Evolutionary conservation across 1,139 yeast genomes (phyloP), one percentile per base, ranked within the genome.

Genomic region (Taphrina populina): DNA sequence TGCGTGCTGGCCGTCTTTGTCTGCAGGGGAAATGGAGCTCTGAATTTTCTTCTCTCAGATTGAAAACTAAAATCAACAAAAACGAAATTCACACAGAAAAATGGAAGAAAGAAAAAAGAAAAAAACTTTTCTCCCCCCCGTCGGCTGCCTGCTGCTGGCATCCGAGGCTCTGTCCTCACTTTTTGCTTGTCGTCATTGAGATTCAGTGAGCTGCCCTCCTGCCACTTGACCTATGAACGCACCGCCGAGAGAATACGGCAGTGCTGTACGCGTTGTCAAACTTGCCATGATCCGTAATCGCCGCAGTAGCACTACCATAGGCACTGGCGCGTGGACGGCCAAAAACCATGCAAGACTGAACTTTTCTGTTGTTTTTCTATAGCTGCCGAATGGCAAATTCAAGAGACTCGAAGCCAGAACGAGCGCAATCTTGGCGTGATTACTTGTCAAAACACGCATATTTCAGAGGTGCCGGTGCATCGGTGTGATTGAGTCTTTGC

Each of bases 31-130:
- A n/a, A n/a, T n/a, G n/a, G n/a, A n/a, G n/a, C n/a, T n/a, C n/a
- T n/a, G n/a, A n/a, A n/a, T n/a, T n/a, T n/a, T n/a, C n/a, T 27
- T 7, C 47, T 30, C 47, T 43, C 47, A 30, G 47, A 43, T 43
- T 43, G 47, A 43, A 43, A 43, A 43, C 47, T 43, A 43, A 43
- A 43, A 11, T 7, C 36, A 33, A 33, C n/a, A n/a, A n/a, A n/a
- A n/a, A n/a, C n/a, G n/a, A n/a, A n/a, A n/a, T n/a, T 37, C 43
- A 37, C 29, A 23, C 29, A 4, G 43, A 37, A 37, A n/a, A n/a
- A n/a, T n/a, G n/a, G n/a, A n/a, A n/a, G n/a, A n/a, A n/a, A n/a
- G n/a, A n/a, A n/a, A n/a, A n/a, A n/a, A n/a, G n/a, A n/a, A n/a
- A n/a, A n/a, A n/a, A n/a, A n/a, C n/a, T n/a, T n/a, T n/a, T n/a